Conservation (phyloP, 2,329 filamentous ascomycete species). For the Blastomyces parvus region DNA sequence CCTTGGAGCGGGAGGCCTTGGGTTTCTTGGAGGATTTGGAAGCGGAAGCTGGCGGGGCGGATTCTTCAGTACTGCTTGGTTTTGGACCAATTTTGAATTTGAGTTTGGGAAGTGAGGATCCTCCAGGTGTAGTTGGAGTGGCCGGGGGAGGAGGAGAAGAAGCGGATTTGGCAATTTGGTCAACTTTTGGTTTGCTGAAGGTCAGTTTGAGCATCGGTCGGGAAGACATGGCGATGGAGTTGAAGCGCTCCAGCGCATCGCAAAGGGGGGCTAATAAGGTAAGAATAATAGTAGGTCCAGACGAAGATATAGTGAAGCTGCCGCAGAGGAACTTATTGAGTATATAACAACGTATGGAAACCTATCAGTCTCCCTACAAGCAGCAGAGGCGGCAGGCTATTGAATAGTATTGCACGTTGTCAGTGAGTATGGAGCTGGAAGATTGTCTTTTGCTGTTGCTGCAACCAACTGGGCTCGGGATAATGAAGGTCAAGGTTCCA, state of each 20-base stretch:
- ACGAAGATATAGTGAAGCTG: not conserved
- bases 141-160: slow-evolving; percentile 18
- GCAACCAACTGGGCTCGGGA: no score
- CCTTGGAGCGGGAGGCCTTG: slow-evolving; percentile 11
- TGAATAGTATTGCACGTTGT: no score
- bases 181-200: slow-evolving; percentile 31
- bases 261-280: not conserved
- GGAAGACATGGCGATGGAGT: slow-evolving; percentile 27
- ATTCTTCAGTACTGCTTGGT: slow-evolving; percentile 15
- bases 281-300: not conserved
- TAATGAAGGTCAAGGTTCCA: no score
- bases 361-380: not conserved
- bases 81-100: slow-evolving; percentile 34
- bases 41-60: slow-evolving; percentile 20
- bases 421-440: no score
- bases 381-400: not conserved
- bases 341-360: not conserved
- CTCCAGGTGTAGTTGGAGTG: slow-evolving; percentile 14
- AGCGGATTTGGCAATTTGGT: slow-evolving; percentile 17
- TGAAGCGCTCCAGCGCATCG: not conserved
- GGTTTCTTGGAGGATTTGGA: slow-evolving; percentile 19
- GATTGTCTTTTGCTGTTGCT: not conserved
- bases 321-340: not conserved
- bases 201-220: slow-evolving; percentile 35
- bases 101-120: slow-evolving; percentile 29